Evolutionary conservation across 352 stramenopile genomes (phyloP).

Genomic region (Blastocystis sp.): DNA sequence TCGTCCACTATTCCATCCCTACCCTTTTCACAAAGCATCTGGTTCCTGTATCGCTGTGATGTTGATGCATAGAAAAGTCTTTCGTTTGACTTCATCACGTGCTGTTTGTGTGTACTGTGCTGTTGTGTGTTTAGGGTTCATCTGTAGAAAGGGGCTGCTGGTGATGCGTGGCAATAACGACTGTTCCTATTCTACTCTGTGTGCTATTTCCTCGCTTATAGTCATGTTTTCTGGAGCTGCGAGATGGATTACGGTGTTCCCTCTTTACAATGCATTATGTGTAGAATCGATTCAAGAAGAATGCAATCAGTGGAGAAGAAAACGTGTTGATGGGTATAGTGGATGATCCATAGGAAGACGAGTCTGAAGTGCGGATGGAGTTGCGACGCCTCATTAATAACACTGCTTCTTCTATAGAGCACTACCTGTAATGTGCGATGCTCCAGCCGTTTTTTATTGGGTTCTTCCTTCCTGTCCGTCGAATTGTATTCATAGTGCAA

Average conservation of each 20-base stretch:
- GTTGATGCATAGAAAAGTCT: neutral
- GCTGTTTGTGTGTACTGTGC: neutral
- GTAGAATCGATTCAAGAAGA: neutral
- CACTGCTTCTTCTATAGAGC: conserved; percentile 47
- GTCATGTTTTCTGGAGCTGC: neutral
- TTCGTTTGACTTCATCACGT: neutral
- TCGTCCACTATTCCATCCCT: neutral
- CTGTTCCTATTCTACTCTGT: neutral
- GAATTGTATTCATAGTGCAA: neutral
- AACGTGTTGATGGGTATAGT: neutral
- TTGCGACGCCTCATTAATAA: conserved; percentile 15
- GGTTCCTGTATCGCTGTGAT: neutral
- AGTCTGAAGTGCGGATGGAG: conserved; percentile 1
- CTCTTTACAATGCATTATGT: neutral
- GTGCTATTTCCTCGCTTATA: neutral
- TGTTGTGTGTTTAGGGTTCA: neutral
- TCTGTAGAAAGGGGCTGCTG: neutral
- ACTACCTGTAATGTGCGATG: conserved; percentile 6
- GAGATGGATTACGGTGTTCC: neutral
- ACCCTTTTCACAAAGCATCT: neutral
- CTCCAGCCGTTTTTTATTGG: neutral
- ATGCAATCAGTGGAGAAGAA: neutral
- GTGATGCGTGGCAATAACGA: neutral
- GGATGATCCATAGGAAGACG: conserved; percentile 8
- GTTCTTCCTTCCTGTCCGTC: neutral